Evolutionary conservation across 73 alveolate species (phyloP), one percentile per base, ranked within the genome.

Genomic region (Loxodes magnus): DNA sequence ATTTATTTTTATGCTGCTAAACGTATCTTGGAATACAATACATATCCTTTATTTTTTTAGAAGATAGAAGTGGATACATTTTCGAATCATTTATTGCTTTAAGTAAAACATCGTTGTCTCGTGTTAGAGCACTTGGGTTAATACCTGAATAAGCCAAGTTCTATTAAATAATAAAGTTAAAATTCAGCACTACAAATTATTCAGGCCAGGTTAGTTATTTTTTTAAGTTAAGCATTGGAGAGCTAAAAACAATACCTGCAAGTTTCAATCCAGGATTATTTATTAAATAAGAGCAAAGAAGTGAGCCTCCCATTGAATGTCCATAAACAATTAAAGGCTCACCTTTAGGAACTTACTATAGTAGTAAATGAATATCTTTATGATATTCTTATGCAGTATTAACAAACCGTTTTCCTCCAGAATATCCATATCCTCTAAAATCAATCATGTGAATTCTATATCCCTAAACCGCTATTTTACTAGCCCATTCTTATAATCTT

Each of bases 251-350:
- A 10, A 66, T 79, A 22, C 85, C 85, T 19, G 85, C 68, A 41
- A 71, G 35, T 31, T 67, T 24, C 4, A 71, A 41, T 4, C 19
- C 39, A 20, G 94, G 94, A 39, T 86, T 82, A 31, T 78, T 70
- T 50, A 80, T 33, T 4, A 77, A 49, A 38, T 71, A 77, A 1
- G 92, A 16, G 5, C 71, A 43, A 21, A 71, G 64, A 1, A 81
- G 51, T 27, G 74, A 27, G 9, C 94, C 92, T 12, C 96, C 96
- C 96, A 86, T 86, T 4, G 89, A 67, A 35, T 86, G 96, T 2
- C 93, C 94, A 52, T 56, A 77, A 26, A 86, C 23, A 59, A 81
- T 81, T 22, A 72, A 61, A 7, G 96, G 96, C 36, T 81, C 35
- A 5, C 48, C 60, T 4, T 84, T 77, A 30, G 63, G 66, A 2